Evolutionary conservation across 2,329 filamentous ascomycete genomes (phyloP), one percentile per base, ranked within the genome.

Genomic region (Diaporthe longicolla): DNA sequence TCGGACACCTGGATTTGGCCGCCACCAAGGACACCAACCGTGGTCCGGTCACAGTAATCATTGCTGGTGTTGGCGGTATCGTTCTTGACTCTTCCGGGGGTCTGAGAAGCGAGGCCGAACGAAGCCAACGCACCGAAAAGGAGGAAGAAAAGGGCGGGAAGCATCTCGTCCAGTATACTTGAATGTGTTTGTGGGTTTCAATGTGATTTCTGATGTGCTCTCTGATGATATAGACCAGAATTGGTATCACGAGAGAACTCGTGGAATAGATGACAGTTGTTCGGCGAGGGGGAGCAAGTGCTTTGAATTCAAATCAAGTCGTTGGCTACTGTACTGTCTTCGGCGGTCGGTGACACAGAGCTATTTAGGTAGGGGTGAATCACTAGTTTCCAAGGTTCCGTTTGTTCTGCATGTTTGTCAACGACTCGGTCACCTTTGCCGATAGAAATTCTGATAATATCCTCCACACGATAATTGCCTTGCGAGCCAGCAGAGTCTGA

Each of bases 1-100:
- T 71, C 69, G 6, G 32, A 11, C 4, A 52, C 45, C 35, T 43
- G 19, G 45, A 71, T 63, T 11, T 63, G 55, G 24, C 32, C 69
- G 15, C 55, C 57, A 29, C 69, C 57, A 3, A 43, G 4, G 6
- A 71, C 55, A 4, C 50, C 17, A 29, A 71, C 37, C 0, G 35
- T 43, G 43, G 57, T 71, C 19, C 26, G 11, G 19, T 52, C 32
- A 11, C 69, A 71, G 10, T 26, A 11, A 13, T 45, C 26, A 26
- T 50, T 63, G n/a, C 29, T 50, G 24, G 57, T 24, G 13, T n/a
- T 4, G 55, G 15, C 1, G 45, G 57, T 71, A 1, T 29, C 19
- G n/a, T 54, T 71, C 57, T 43, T 35, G 17, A 52, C n/a, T 19
- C 11, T 5, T 9, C 17, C n/a, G n/a, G 69, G 69, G 2, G 29